Evolutionary conservation across 2,329 filamentous ascomycete species (phyloP).

Genomic region (Botrytis byssoidea): DNA sequence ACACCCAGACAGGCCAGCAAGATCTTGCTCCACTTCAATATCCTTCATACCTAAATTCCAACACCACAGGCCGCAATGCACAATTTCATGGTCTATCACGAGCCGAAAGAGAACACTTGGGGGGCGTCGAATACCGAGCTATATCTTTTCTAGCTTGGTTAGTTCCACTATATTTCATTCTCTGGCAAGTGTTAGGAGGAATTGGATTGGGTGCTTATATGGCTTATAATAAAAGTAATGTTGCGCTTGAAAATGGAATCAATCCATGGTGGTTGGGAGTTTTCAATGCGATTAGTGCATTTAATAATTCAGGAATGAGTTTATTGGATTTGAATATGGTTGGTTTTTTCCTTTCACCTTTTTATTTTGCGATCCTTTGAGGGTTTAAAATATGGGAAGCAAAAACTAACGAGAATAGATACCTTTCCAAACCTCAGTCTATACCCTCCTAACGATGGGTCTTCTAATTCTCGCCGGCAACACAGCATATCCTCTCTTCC

Average conservation of each 20-base stretch:
- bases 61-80: slow-evolving; percentile 49
- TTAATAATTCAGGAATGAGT: slow-evolving; percentile 71
- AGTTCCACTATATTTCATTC: slow-evolving; percentile 59
- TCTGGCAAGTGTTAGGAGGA: slow-evolving; percentile 58
- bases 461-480: slow-evolving; percentile 63
- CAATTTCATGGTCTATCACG: slow-evolving; percentile 54
- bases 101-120: slow-evolving; percentile 56
- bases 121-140: slow-evolving; percentile 63
- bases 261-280: slow-evolving; percentile 68
- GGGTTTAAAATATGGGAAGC: background rate
- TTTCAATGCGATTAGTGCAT: slow-evolving; percentile 66
- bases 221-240: slow-evolving; percentile 48
- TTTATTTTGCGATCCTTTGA: background rate
- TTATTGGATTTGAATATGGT: slow-evolving; percentile 64
- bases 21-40: slow-evolving; percentile 26
- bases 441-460: slow-evolving; percentile 49
- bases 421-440: slow-evolving; percentile 43
- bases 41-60: slow-evolving; percentile 31
- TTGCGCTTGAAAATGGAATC: slow-evolving; percentile 54
- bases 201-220: slow-evolving; percentile 63
- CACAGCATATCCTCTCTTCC: slow-evolving; percentile 49
- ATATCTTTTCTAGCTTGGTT: slow-evolving; percentile 57
- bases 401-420: slow-evolving; percentile 32
- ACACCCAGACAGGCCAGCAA: background rate
- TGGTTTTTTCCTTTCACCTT: slow-evolving; percentile 32